Conservation (phyloP, 306 rosid species). For the Dalbergia cochinchinensis region DNA sequence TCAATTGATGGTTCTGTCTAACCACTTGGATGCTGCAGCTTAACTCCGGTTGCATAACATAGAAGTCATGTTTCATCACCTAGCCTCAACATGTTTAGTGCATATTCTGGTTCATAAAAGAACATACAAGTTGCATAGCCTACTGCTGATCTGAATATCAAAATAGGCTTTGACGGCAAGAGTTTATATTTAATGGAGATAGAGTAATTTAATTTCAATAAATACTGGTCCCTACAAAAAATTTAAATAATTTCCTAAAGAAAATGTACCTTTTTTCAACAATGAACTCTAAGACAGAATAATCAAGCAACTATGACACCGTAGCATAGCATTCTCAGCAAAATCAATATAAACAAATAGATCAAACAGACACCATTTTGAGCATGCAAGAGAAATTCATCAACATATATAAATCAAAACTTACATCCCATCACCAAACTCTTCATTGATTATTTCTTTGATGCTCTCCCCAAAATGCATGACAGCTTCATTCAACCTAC, state of each 20-base stretch:
- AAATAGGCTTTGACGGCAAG: neutral
- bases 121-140: neutral
- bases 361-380: conserved; percentile 6
- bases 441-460: conserved; percentile 93
- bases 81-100: conserved; percentile 18
- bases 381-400: conserved; percentile 27
- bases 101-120: neutral
- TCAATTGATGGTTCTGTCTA: neutral
- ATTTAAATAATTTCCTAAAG: neutral
- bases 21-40: neutral
- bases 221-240: neutral
- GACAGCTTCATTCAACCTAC: conserved; percentile 92
- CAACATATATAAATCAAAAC: conserved; percentile 46
- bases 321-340: neutral
- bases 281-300: neutral
- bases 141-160: conserved; percentile 2
- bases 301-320: conserved; percentile 25
- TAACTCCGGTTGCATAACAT: neutral
- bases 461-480: conserved; percentile 99
- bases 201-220: neutral
- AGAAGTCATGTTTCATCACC: neutral
- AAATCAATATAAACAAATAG: neutral
- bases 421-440: conserved; percentile 98
- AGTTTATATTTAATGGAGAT: neutral
- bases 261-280: neutral